Evolutionary conservation across 140 eudicot genomes (phyloP).

Genomic region (Anethum foeniculum): DNA sequence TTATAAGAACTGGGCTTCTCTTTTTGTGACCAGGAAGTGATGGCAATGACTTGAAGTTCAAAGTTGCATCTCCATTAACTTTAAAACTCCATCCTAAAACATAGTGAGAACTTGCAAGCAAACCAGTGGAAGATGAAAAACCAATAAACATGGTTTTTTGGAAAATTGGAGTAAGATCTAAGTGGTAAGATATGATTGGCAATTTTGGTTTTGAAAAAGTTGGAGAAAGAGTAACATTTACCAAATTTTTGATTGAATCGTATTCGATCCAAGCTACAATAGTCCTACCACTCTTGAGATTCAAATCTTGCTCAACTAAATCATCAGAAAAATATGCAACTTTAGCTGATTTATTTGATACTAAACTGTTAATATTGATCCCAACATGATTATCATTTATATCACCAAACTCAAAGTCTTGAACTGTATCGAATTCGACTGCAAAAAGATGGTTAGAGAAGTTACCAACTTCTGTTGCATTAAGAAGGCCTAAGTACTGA

Average conservation of each 20-base stretch:
- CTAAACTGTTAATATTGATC: constrained; percentile 39
- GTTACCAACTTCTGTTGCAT: constrained; percentile 44
- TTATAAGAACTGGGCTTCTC: background rate
- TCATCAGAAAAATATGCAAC: constrained; percentile 4
- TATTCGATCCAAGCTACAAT: constrained; percentile 14
- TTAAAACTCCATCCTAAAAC: constrained; percentile 62
- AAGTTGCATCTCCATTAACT: constrained; percentile 2
- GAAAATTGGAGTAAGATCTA: constrained; percentile 10
- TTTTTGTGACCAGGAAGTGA: constrained; percentile 7
- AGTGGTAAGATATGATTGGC: constrained; percentile 1
- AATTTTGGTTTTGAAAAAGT: background rate
- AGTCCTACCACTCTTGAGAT: constrained; percentile 13
- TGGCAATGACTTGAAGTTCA: constrained; percentile 3
- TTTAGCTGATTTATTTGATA: constrained; percentile 15
- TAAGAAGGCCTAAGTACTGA: constrained; percentile 48
- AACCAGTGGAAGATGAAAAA: constrained; percentile 7
- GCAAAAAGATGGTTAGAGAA: constrained; percentile 45
- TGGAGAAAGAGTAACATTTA: constrained; percentile 12
- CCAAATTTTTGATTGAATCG: background rate
- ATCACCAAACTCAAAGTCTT: constrained; percentile 39
- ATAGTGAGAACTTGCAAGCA: constrained; percentile 23
- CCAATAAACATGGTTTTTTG: constrained; percentile 8
- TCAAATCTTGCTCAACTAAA: constrained; percentile 1
- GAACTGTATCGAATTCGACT: constrained; percentile 51
- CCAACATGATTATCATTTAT: constrained; percentile 56